phyloP scores from a whole-genome alignment of 2,329 filamentous ascomycete genomes.

The Colletotrichum sansevieriae region DNA sequence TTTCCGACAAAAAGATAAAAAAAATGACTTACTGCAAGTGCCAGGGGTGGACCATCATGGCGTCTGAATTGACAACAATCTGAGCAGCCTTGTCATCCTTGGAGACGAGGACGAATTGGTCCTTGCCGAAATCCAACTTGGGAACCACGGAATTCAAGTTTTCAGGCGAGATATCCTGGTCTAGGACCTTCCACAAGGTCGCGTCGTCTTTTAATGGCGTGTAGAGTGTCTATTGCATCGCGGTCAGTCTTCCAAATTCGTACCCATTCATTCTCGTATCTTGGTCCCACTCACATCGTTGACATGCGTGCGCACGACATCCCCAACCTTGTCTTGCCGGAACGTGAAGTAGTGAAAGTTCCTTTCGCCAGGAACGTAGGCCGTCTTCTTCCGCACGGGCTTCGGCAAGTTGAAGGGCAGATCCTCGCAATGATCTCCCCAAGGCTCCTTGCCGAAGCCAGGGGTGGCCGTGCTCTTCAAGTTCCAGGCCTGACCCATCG shows the following conservation, averaged over 20 bases:
- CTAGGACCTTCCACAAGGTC: slow-evolving; percentile 33
- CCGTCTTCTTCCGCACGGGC: slow-evolving; percentile 38
- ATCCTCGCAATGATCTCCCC: slow-evolving; percentile 38
- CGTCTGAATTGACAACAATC: slow-evolving; percentile 44
- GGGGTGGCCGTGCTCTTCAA: slow-evolving; percentile 22
- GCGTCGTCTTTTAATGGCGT: slow-evolving; percentile 38
- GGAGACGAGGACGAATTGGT: slow-evolving; percentile 41
- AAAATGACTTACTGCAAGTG: slow-evolving; percentile 42
- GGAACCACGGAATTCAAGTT: slow-evolving; percentile 34
- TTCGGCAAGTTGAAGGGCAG: slow-evolving; percentile 43
- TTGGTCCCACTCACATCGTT: slow-evolving; percentile 22
- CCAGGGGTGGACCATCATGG: slow-evolving; percentile 45
- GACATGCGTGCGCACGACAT: slow-evolving; percentile 33
- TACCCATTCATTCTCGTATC: neutral
- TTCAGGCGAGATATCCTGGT: slow-evolving; percentile 28
- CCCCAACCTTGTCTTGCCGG: slow-evolving; percentile 26
- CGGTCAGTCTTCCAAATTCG: neutral
- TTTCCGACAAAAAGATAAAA: no score
- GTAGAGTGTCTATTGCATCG: slow-evolving; percentile 37
- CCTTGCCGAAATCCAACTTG: slow-evolving; percentile 33
- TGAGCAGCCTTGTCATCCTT: slow-evolving; percentile 43
- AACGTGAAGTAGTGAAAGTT: slow-evolving; percentile 41
- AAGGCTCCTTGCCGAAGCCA: slow-evolving; percentile 32
- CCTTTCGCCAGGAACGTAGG: slow-evolving; percentile 42
- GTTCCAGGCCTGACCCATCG: slow-evolving; percentile 42